phyloP scores from a whole-genome alignment of 352 stramenopile species.

The Globisporangium nunn region DNA sequence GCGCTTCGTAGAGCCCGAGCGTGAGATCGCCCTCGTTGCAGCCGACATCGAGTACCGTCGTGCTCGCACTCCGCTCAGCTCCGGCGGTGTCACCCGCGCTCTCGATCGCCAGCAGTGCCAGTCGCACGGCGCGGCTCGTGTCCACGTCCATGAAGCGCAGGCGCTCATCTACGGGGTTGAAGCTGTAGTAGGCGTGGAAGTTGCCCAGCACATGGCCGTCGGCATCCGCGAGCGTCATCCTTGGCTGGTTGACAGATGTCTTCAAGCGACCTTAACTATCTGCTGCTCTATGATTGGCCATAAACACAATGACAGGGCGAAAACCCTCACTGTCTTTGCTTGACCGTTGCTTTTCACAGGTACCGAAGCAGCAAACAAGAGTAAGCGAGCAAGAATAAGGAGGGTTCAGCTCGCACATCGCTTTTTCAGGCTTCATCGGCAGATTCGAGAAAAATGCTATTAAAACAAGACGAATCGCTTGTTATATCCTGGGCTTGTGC shows the following conservation, averaged over 20 bases:
- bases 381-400: neutral
- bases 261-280: neutral
- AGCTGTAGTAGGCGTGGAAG: slow-evolving; percentile 84
- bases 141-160: slow-evolving; percentile 63
- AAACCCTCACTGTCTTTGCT: neutral
- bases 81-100: neutral
- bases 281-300: neutral
- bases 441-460: too few species aligned
- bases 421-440: too few species aligned
- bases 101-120: slow-evolving; percentile 25
- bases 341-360: neutral
- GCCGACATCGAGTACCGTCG: slow-evolving; percentile 62
- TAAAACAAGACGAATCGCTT: too few species aligned
- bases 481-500: too few species aligned
- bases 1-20: slow-evolving; percentile 55
- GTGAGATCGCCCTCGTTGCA: slow-evolving; percentile 84
- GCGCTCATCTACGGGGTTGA: slow-evolving; percentile 65
- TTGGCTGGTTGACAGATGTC: neutral
- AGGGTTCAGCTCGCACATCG: neutral
- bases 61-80: slow-evolving; percentile 26
- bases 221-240: slow-evolving; percentile 25
- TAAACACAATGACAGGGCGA: neutral
- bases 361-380: neutral
- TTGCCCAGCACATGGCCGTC: slow-evolving; percentile 77
- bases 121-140: slow-evolving; percentile 32